Evolutionary conservation across 805 yeast species (phyloP), one percentile per base, ranked within the genome.

Genomic region (Hanseniaspora taiwanica): DNA sequence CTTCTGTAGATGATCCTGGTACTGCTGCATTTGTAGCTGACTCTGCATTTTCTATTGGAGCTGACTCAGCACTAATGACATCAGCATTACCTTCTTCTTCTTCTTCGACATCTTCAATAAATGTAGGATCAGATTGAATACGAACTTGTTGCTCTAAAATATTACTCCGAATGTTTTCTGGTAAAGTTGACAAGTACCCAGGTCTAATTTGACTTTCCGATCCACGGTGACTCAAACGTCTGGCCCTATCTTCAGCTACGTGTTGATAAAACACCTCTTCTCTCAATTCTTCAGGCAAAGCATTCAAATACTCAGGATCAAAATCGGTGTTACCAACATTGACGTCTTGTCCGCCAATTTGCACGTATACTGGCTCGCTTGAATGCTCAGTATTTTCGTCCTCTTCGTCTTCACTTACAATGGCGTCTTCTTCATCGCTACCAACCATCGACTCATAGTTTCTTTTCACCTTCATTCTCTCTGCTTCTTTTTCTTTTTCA

Each of bases 181-280:
- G 95, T 8, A 85, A 65, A 1, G 93, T 89, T 19, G 79, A 77
- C 45, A 86, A 64, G 56, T 85, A 86, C 33, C 78, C 85, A 0
- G 85, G 79, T 48, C 79, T 93, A 40, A 83, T 71, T 48, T 81
- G 94, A 21, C 83, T 64, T 2, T 72, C 64, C 12, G 68, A 62
- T 1, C 60, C 54, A 1, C 74, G 65, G 54, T 45, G 61, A 33
- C 59, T 52, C 12, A 61, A 54, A 1, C 71, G 82, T 43, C 87
- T 65, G 48, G 83, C 91, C 33, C 86, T 64, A 38, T 34, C 37
- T 24, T 32, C 40, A 18, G 40, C 40, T 6, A 85, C 64, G 52
- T 86, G 94, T 46, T 85, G 89, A 0, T 87, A 74, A 53, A 83
- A 77, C 0, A 86, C 96, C 52, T 87, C 96, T 46, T 85, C 94